phyloP scores from a whole-genome alignment of 1,284 basidiomycete genomes.

The Cronartium quercuum region DNA sequence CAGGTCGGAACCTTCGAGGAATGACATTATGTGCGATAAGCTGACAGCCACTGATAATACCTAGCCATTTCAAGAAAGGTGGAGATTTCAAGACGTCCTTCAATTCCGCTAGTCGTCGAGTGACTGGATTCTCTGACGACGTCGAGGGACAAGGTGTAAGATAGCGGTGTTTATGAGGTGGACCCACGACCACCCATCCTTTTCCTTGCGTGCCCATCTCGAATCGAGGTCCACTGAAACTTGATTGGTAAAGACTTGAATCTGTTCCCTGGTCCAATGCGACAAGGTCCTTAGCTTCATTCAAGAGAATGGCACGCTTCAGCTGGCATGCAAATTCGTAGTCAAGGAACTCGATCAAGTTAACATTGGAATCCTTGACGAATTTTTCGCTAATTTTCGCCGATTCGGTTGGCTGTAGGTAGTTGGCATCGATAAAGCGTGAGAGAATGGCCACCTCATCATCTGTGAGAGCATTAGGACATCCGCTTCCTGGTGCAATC shows the following conservation, averaged over 20 bases:
- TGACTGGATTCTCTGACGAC: constrained; percentile 39
- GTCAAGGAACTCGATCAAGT: constrained; percentile 78
- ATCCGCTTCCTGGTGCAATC: neutral
- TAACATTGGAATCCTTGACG: constrained; percentile 77
- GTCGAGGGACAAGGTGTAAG: constrained; percentile 50
- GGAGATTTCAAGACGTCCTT: constrained; percentile 65
- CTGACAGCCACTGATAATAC: constrained; percentile 69
- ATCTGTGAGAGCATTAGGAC: neutral
- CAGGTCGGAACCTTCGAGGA: constrained; percentile 81
- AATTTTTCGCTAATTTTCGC: constrained; percentile 74
- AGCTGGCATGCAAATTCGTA: constrained; percentile 63
- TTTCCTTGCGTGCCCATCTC: constrained; percentile 47
- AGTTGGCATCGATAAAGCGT: constrained; percentile 79
- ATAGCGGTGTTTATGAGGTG: constrained; percentile 91
- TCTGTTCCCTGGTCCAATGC: constrained; percentile 42
- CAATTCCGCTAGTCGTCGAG: constrained; percentile 60
- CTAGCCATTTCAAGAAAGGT: constrained; percentile 86
- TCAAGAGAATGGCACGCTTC: constrained; percentile 59
- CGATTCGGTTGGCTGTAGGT: constrained; percentile 75
- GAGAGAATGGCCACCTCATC: constrained; percentile 46
- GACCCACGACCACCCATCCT: constrained; percentile 71
- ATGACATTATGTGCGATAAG: constrained; percentile 67
- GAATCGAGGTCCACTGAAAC: constrained; percentile 5
- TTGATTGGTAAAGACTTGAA: constrained; percentile 12
- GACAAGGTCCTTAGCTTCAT: constrained; percentile 65